phyloP scores from a whole-genome alignment of 805 yeast species.

The Yamadazyma sp. region DNA sequence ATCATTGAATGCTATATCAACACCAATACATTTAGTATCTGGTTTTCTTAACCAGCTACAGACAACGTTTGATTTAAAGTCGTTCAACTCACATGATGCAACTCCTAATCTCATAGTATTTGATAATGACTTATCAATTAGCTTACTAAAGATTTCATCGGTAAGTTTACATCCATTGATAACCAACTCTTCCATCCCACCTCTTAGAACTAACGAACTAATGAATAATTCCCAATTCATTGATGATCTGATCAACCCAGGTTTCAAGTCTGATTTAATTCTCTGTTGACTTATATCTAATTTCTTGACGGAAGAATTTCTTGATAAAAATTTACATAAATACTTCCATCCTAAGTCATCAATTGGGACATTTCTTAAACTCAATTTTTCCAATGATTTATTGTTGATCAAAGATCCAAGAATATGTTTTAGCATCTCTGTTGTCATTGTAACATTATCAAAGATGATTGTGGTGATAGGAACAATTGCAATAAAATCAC shows the following conservation, averaged over 20 bases:
- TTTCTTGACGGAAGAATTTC: conserved; percentile 43
- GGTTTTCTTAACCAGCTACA: conserved; percentile 48
- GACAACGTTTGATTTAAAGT: conserved; percentile 37
- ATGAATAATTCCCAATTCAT: conserved; percentile 56
- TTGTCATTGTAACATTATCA: conserved; percentile 54
- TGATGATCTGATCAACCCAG: conserved; percentile 35
- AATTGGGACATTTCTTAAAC: conserved; percentile 54
- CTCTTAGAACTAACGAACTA: conserved; percentile 38
- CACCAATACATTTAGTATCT: conserved; percentile 47
- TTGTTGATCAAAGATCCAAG: conserved; percentile 45
- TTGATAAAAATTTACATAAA: conserved; percentile 46
- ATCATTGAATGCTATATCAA: conserved; percentile 56
- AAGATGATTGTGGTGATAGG: conserved; percentile 55
- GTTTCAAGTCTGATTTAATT: conserved; percentile 44
- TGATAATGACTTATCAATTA: conserved; percentile 40
- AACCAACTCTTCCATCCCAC: conserved; percentile 57
- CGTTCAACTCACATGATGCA: conserved; percentile 49
- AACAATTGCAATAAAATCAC: conserved; percentile 55
- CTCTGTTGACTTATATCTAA: conserved; percentile 58
- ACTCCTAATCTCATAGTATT: conserved; percentile 51
- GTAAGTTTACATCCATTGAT: conserved; percentile 53
- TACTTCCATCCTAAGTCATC: conserved; percentile 50
- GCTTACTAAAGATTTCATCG: conserved; percentile 37
- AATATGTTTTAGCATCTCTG: conserved; percentile 51
- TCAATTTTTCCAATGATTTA: conserved; percentile 46